Percentiles rank a stretch among this genome's conserved stretches.
Evolutionary conservation across 1,139 yeast genomes (phyloP).

Genomic region (Geotrichum armillariae): DNA sequence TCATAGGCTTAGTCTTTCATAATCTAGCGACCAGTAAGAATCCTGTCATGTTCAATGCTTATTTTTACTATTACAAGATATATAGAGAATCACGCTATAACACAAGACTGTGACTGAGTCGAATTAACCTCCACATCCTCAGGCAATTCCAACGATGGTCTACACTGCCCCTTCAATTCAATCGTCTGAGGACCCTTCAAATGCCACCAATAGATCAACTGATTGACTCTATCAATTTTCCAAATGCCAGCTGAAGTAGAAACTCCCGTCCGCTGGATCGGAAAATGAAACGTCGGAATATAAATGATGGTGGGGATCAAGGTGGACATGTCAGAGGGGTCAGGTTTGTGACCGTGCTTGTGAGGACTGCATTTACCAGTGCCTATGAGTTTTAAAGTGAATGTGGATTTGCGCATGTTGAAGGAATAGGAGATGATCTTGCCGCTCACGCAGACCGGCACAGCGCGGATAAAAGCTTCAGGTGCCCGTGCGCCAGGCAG

Average conservation of each 20-base stretch:
- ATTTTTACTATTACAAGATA: too few relatives aligned
- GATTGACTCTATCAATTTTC: conserved; percentile 50
- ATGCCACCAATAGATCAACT: conserved; percentile 70
- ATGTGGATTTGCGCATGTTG: conserved; percentile 33
- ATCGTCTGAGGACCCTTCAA: conserved; percentile 31
- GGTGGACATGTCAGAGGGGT: conserved; percentile 2
- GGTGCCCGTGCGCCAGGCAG: conserved; percentile 38
- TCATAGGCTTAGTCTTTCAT: too few relatives aligned
- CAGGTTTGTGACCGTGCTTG: neutral
- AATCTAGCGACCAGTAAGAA: too few relatives aligned
- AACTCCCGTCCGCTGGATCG: conserved; percentile 47
- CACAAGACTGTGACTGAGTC: neutral
- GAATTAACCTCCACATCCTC: neutral
- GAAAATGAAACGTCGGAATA: conserved; percentile 73
- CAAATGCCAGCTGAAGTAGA: conserved; percentile 58
- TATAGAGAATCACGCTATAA: neutral
- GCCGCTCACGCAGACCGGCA: conserved; percentile 38
- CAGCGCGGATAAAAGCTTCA: conserved; percentile 41
- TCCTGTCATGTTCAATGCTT: too few relatives aligned
- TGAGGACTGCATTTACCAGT: conserved; percentile 15
- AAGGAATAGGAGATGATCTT: conserved; percentile 31
- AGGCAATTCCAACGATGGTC: too few relatives aligned
- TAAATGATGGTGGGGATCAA: conserved; percentile 56
- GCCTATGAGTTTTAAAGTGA: conserved; percentile 31
- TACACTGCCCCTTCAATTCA: conserved; percentile 9